A percentile compares a stretch with the other conserved stretches of the same genome.
phyloP scores from a whole-genome alignment of 148 eudicot genomes.

The Mesembryanthemum crystallinum region DNA sequence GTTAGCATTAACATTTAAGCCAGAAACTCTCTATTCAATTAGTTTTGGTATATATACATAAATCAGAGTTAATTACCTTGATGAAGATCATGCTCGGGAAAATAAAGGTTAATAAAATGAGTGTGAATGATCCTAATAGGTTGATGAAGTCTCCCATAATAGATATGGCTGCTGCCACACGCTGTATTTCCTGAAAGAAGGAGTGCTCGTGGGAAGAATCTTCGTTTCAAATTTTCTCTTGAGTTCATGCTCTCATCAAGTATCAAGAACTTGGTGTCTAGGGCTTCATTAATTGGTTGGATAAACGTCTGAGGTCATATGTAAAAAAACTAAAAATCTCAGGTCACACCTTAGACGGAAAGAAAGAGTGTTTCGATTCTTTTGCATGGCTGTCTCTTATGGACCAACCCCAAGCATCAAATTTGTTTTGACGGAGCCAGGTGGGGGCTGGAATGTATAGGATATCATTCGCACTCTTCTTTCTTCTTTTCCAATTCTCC shows the following conservation, averaged over 20 bases:
- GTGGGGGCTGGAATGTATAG: too few species aligned
- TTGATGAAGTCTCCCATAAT: constrained; percentile 64
- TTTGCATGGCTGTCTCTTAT: too few species aligned
- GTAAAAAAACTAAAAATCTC: too few species aligned
- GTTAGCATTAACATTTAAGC: constrained; percentile 3
- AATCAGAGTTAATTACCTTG: constrained; percentile 44
- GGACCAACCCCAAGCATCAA: too few species aligned
- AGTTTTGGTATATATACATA: not conserved
- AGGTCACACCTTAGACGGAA: too few species aligned
- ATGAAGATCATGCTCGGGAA: constrained; percentile 66
- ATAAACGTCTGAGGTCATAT: constrained; percentile 44
- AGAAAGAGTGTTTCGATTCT: too few species aligned
- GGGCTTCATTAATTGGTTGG: constrained; percentile 51
- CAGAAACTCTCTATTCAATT: not conserved
- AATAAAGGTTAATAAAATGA: constrained; percentile 44
- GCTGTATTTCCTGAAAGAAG: constrained; percentile 45
- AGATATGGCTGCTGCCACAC: constrained; percentile 57
- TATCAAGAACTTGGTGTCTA: constrained; percentile 52
- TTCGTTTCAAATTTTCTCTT: constrained; percentile 39
- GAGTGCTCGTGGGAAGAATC: constrained; percentile 40
- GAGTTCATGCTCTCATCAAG: constrained; percentile 43
- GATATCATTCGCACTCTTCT: too few species aligned
- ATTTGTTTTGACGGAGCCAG: too few species aligned
- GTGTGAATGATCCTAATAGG: constrained; percentile 52
- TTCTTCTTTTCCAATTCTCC: too few species aligned